Evolutionary conservation across 1,284 basidiomycete genomes (phyloP).

Genomic region (Meripilus lineatus): DNA sequence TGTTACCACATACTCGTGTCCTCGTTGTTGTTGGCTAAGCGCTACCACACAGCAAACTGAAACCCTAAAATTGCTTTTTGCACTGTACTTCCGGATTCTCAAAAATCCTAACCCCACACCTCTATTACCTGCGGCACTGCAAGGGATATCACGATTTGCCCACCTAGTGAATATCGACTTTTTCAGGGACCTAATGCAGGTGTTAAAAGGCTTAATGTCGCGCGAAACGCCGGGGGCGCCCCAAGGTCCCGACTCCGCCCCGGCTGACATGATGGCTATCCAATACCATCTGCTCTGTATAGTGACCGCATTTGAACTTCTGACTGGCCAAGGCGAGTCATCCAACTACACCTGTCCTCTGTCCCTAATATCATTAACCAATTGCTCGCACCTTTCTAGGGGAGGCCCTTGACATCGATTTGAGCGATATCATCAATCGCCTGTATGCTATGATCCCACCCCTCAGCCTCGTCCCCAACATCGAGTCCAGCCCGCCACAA

Average conservation of each 20-base stretch:
- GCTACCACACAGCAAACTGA: slow-evolving; percentile 78
- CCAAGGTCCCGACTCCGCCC: slow-evolving; percentile 34
- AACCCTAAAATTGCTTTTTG: slow-evolving; percentile 96
- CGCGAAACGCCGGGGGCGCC: slow-evolving; percentile 37
- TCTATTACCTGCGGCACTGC: slow-evolving; percentile 83
- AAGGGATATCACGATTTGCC: slow-evolving; percentile 90
- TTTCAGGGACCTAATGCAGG: slow-evolving; percentile 91
- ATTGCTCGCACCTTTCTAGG: slow-evolving; percentile 39
- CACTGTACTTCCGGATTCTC: slow-evolving; percentile 94
- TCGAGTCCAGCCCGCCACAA: slow-evolving; percentile 35
- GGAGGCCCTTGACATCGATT: slow-evolving; percentile 94
- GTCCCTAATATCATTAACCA: slow-evolving; percentile 8
- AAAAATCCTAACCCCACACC: slow-evolving; percentile 84
- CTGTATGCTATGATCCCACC: slow-evolving; percentile 70
- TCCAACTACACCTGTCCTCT: slow-evolving; percentile 1
- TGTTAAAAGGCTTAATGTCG: slow-evolving; percentile 76
- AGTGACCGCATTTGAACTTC: slow-evolving; percentile 92
- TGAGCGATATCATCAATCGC: slow-evolving; percentile 82
- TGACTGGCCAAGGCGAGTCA: slow-evolving; percentile 82
- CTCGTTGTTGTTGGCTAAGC: slow-evolving; percentile 5
- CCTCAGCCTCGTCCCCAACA: slow-evolving; percentile 47
- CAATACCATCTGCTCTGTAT: slow-evolving; percentile 82
- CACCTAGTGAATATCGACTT: slow-evolving; percentile 99
- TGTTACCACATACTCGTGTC: slow-evolving; percentile 9
- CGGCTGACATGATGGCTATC: slow-evolving; percentile 27